A percentile compares a stretch with the other conserved stretches of the same genome.
These are phyloP conservation scores for Nissolia schottii DNA, from an alignment of 306 rosid species.

Conservation along the genomic window DNA sequence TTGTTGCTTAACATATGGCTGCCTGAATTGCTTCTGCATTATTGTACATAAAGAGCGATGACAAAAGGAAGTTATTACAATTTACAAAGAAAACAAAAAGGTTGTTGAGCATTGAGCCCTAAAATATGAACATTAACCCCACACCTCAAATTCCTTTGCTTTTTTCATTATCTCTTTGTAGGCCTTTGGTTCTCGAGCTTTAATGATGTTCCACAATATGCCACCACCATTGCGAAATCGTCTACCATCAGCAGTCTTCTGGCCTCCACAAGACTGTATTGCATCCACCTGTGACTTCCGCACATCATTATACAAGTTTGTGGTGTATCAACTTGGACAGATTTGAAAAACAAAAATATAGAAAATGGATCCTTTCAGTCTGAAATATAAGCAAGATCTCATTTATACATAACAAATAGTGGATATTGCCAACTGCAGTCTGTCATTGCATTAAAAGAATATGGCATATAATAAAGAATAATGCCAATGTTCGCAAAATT, in stretches of 20 bases:
- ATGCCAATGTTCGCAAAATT: neutral
- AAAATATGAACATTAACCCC: neutral
- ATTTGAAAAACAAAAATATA: neutral
- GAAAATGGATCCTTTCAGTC: neutral
- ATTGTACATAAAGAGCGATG: slow-evolving; percentile 3
- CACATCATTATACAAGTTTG: slow-evolving; percentile 10
- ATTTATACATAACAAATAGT: neutral
- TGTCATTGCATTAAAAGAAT: neutral
- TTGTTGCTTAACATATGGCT: slow-evolving; percentile 39
- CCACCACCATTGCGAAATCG: slow-evolving; percentile 83
- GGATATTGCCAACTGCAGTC: neutral
- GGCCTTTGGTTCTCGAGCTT: slow-evolving; percentile 77
- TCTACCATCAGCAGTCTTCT: slow-evolving; percentile 72
- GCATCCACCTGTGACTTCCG: slow-evolving; percentile 58
- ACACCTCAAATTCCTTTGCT: slow-evolving; percentile 83
- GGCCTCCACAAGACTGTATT: slow-evolving; percentile 78
- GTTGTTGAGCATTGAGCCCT: neutral
- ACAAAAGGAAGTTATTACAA: neutral
- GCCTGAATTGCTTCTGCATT: slow-evolving; percentile 73
- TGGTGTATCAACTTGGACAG: slow-evolving; percentile 1
- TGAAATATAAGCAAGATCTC: neutral
- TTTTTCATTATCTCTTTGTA: slow-evolving; percentile 83
- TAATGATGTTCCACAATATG: slow-evolving; percentile 74
- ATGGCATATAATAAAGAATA: neutral
- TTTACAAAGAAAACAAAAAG: neutral